A percentile compares a stretch with the other conserved stretches of the same genome.
phyloP scores from a whole-genome alignment of 1,284 basidiomycete species.

The Boletus semigastroideus region DNA sequence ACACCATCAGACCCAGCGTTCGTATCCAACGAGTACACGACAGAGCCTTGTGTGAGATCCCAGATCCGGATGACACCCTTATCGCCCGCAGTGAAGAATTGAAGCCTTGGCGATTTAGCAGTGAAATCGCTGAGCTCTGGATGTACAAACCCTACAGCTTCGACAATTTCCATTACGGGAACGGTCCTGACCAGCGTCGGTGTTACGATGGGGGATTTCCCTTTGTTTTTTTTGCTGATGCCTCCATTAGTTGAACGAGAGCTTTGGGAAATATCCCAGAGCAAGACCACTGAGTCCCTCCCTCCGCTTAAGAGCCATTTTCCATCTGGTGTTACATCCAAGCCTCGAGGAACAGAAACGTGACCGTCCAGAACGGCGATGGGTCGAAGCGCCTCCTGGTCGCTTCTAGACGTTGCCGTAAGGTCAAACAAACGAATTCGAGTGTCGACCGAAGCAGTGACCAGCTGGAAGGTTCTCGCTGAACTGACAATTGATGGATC shows the following conservation, averaged over 20 bases:
- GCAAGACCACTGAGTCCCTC: conserved; percentile 84
- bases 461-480: conserved; percentile 69
- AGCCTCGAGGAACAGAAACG: conserved; percentile 85
- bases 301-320: conserved; percentile 87
- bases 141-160: conserved; percentile 75
- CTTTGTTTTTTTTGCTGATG: conserved; percentile 48
- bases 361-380: conserved; percentile 86
- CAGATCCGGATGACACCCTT: conserved; percentile 83
- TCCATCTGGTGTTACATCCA: conserved; percentile 84
- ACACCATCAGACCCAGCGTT: conserved; percentile 44
- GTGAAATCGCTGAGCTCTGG: conserved; percentile 49
- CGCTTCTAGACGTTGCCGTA: conserved; percentile 54
- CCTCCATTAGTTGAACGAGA: conserved; percentile 17
- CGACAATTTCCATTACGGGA: conserved; percentile 84
- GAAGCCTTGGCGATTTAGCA: conserved; percentile 44
- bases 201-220: conserved; percentile 39
- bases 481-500: conserved; percentile 49
- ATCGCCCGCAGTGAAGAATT: conserved; percentile 88
- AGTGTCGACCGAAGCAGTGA: conserved; percentile 89
- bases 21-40: conserved; percentile 62
- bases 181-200: conserved; percentile 81
- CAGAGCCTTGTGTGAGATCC: conserved; percentile 70
- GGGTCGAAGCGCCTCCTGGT: conserved; percentile 62
- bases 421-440: conserved; percentile 90
- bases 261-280: conserved; percentile 66